Conservation (phyloP, 208 protist species). For the Crithidia expoeki region DNA sequence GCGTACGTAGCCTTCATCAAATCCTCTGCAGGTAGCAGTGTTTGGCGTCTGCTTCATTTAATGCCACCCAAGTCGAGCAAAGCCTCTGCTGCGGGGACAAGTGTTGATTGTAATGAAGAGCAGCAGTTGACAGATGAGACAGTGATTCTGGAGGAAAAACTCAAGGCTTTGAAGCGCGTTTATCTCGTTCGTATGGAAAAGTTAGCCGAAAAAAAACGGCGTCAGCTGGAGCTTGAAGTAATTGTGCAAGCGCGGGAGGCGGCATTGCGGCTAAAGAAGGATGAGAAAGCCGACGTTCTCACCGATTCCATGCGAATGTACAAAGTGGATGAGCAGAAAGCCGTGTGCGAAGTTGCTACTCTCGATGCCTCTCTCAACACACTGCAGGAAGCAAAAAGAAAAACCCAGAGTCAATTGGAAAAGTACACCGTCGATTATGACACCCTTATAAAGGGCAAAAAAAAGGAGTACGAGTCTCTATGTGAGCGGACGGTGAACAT, state of each 20-base stretch:
- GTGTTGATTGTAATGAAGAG: constrained; percentile 59
- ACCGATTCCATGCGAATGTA: constrained; percentile 86
- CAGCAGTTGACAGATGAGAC: constrained; percentile 75
- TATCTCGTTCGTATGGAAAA: constrained; percentile 61
- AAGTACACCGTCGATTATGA: constrained; percentile 59
- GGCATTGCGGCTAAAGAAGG: constrained; percentile 36
- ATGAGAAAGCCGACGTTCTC: constrained; percentile 80
- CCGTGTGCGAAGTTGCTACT: constrained; percentile 56
- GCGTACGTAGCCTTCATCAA: too few species aligned
- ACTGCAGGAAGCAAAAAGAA: constrained; percentile 68
- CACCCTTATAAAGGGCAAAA: constrained; percentile 61
- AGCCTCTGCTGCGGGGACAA: constrained; percentile 23
- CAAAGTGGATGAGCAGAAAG: constrained; percentile 77
- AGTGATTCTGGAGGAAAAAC: constrained; percentile 41
- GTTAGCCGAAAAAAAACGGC: constrained; percentile 37
- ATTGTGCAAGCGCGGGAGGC: constrained; percentile 34
- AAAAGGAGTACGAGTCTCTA: constrained; percentile 62
- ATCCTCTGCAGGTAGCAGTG: too few species aligned
- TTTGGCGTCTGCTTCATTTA: not conserved
- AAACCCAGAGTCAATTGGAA: constrained; percentile 56
- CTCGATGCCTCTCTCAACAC: constrained; percentile 58
- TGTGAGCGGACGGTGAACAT: constrained; percentile 69
- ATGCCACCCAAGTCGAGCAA: constrained; percentile 39
- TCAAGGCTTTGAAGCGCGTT: constrained; percentile 65
- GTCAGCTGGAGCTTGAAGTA: constrained; percentile 44